Conservation (phyloP, 2,329 filamentous ascomycete genomes). For the Penicillium sp. region DNA sequence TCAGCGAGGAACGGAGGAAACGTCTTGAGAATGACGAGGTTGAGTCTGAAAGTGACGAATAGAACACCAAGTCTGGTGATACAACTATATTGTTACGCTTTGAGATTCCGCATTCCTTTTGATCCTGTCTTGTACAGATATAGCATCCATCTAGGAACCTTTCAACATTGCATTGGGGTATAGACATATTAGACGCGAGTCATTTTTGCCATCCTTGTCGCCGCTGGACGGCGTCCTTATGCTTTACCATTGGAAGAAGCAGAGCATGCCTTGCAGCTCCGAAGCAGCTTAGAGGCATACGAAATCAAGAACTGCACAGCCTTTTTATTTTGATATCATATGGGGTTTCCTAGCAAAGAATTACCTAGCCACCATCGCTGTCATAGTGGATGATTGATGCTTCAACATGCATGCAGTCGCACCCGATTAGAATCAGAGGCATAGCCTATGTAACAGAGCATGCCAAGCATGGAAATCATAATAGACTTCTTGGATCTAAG, state of each 20-base stretch:
- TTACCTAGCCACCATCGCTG: too few species aligned
- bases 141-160: neutral
- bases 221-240: neutral
- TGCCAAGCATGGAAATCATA: too few species aligned
- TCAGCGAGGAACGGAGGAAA: slow-evolving; percentile 76
- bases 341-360: too few species aligned
- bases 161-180: neutral
- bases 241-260: neutral
- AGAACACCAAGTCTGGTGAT: slow-evolving; percentile 7
- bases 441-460: too few species aligned
- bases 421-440: too few species aligned
- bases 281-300: too few species aligned
- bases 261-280: neutral
- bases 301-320: too few species aligned
- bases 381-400: too few species aligned
- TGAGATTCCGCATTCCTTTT: neutral
- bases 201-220: neutral
- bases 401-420: too few species aligned
- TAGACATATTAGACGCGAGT: neutral
- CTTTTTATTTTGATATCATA: too few species aligned
- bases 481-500: too few species aligned
- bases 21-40: slow-evolving; percentile 46
- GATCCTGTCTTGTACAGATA: neutral
- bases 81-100: neutral
- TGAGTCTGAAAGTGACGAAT: slow-evolving; percentile 46